These are phyloP conservation scores for Mortierella claussenii DNA, from an alignment of 192 early-diverging fungal genomes.

Conservation along the genomic window DNA sequence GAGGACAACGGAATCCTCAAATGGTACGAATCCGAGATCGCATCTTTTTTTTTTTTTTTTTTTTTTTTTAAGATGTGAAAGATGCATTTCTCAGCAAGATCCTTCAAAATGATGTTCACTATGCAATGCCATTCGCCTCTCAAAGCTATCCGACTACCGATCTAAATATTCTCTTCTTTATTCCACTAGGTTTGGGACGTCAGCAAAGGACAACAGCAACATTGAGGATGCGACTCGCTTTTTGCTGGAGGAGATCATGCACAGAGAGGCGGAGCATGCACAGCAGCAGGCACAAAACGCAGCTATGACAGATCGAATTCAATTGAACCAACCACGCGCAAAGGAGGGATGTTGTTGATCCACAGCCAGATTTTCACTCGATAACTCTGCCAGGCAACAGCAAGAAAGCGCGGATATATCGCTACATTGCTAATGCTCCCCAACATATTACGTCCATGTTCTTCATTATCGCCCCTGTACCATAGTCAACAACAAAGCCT, in stretches of 20 bases:
- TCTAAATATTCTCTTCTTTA: too few species aligned
- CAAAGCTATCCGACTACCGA: too few species aligned
- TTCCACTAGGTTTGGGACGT: slow-evolving; percentile 63
- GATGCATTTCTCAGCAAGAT: too few species aligned
- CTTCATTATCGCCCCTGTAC: background rate
- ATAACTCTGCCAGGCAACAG: too few species aligned
- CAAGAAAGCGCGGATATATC: too few species aligned
- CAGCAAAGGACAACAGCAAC: slow-evolving; percentile 70
- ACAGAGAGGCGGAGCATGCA: slow-evolving; percentile 53
- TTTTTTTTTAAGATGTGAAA: too few species aligned
- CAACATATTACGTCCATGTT: too few species aligned
- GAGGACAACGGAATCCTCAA: slow-evolving; percentile 61
- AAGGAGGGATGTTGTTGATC: slow-evolving; percentile 34
- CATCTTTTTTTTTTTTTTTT: slow-evolving; percentile 2
- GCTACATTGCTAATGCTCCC: too few species aligned
- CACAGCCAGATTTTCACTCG: too few species aligned
- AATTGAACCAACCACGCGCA: slow-evolving; percentile 17
- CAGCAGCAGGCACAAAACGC: slow-evolving; percentile 15
- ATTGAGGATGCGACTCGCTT: slow-evolving; percentile 66
- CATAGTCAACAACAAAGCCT: too few species aligned
- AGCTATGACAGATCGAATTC: slow-evolving; percentile 10
- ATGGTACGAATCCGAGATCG: slow-evolving; percentile 49
- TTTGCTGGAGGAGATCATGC: slow-evolving; percentile 57
- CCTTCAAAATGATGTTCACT: too few species aligned
- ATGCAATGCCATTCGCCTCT: too few species aligned